phyloP scores from a whole-genome alignment of 768 basidiomycete species.

The Piloderma croceum region DNA sequence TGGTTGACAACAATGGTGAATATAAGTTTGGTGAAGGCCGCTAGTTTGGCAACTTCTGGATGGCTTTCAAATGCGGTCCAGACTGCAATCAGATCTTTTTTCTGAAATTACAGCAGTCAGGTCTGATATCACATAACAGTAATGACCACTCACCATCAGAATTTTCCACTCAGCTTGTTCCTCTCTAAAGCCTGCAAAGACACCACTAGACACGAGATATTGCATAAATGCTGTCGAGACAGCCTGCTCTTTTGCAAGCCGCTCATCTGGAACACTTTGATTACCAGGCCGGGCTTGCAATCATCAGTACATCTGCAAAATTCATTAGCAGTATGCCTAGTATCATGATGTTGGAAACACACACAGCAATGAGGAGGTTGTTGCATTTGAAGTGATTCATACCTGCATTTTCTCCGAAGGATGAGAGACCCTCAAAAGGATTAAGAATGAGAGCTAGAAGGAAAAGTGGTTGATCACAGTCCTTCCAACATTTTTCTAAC shows the following conservation, averaged over 20 bases:
- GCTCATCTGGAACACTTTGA: conserved; percentile 6
- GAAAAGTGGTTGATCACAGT: conserved; percentile 26
- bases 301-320: neutral
- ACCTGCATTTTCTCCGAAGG: conserved; percentile 22
- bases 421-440: conserved; percentile 22
- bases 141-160: neutral
- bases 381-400: conserved; percentile 19
- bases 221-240: conserved; percentile 3
- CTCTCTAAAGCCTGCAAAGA: conserved; percentile 15
- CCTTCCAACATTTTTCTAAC: conserved; percentile 27
- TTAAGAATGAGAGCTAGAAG: conserved; percentile 23
- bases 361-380: conserved; percentile 18
- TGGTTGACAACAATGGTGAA: conserved; percentile 1
- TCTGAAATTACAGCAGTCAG: neutral
- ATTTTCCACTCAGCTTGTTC: conserved; percentile 11
- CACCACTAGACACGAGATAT: no score
- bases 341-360: neutral
- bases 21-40: conserved; percentile 1
- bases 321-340: no score
- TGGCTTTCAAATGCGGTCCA: neutral
- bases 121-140: neutral
- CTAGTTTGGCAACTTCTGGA: neutral
- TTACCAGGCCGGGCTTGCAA: conserved; percentile 6
- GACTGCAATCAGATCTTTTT: neutral
- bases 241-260: neutral